These are phyloP conservation scores for Aspergillus transmontanensis DNA, from an alignment of 2,329 filamentous ascomycete species.

Conservation along the genomic window DNA sequence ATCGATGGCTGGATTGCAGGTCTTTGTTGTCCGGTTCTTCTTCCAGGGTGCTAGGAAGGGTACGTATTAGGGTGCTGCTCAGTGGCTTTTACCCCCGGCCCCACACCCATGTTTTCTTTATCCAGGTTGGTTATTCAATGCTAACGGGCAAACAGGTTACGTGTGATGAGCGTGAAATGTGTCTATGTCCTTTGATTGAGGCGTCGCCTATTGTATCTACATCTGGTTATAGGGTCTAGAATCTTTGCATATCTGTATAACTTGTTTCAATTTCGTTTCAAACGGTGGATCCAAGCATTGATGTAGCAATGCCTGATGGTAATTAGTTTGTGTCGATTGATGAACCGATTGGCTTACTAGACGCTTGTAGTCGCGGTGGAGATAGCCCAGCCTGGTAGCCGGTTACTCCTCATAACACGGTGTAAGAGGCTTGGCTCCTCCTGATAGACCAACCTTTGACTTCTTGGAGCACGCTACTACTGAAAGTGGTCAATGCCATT, in stretches of 20 bases:
- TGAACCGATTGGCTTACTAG: not conserved
- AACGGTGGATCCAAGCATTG: not conserved
- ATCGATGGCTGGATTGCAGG: constrained; percentile 92
- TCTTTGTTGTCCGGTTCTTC: constrained; percentile 97
- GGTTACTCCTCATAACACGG: not conserved
- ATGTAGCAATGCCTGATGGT: not conserved
- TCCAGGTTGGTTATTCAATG: not conserved
- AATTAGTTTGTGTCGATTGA: not conserved
- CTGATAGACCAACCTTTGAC: not conserved
- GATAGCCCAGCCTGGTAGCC: not conserved
- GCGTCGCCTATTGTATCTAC: constrained; percentile 27
- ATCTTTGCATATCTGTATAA: constrained; percentile 14
- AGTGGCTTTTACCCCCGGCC: not conserved
- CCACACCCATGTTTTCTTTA: not conserved
- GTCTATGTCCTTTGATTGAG: constrained; percentile 30
- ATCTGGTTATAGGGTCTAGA: constrained; percentile 19
- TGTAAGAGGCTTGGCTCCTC: not conserved
- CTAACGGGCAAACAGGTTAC: constrained; percentile 29
- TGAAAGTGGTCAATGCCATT: not conserved
- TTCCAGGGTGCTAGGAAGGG: constrained; percentile 84
- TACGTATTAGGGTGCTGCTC: constrained; percentile 30
- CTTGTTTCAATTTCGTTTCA: not conserved
- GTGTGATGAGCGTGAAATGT: constrained; percentile 38
- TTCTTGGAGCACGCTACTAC: not conserved
- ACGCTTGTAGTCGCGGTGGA: not conserved